A percentile compares a stretch with the other conserved stretches of the same genome.
phyloP scores from a whole-genome alignment of 208 protist genomes.

The Acanthamoeba divionensis region DNA sequence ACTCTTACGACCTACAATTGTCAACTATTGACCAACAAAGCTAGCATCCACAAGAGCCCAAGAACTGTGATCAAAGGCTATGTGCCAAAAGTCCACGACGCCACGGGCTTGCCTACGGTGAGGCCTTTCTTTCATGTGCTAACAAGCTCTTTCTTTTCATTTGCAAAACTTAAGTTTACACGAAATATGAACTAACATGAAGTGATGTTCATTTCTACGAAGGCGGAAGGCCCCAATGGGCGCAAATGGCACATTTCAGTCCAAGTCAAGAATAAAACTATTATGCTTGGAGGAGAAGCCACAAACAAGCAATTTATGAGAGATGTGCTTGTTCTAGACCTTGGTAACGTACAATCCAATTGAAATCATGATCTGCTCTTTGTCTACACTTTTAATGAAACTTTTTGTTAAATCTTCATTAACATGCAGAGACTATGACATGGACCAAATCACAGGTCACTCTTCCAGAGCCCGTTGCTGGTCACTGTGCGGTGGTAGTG shows the following conservation, averaged over 20 bases:
- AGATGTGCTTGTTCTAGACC: not conserved
- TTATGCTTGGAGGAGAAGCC: not conserved
- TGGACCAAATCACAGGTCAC: not conserved
- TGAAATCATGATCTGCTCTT: no score
- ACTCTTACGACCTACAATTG: no score
- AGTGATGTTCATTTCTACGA: not conserved
- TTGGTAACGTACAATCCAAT: not conserved
- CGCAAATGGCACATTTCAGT: not conserved
- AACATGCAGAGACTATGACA: not conserved
- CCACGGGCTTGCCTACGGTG: not conserved
- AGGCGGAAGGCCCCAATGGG: not conserved
- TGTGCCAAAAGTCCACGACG: not conserved
- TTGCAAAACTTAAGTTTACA: not conserved
- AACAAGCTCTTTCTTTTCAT: not conserved
- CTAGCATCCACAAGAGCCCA: no score
- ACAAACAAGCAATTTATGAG: slow-evolving; percentile 22
- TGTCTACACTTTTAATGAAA: no score
- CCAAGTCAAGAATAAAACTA: not conserved
- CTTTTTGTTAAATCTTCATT: no score
- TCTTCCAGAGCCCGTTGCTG: not conserved
- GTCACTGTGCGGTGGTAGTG: not conserved
- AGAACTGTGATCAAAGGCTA: slow-evolving; percentile 12
- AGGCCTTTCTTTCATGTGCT: not conserved
- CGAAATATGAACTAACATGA: not conserved
- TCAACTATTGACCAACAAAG: no score